These are phyloP conservation scores for Hymenoscyphus albidus DNA, from an alignment of 2,329 filamentous ascomycete genomes.

Conservation along the genomic window DNA sequence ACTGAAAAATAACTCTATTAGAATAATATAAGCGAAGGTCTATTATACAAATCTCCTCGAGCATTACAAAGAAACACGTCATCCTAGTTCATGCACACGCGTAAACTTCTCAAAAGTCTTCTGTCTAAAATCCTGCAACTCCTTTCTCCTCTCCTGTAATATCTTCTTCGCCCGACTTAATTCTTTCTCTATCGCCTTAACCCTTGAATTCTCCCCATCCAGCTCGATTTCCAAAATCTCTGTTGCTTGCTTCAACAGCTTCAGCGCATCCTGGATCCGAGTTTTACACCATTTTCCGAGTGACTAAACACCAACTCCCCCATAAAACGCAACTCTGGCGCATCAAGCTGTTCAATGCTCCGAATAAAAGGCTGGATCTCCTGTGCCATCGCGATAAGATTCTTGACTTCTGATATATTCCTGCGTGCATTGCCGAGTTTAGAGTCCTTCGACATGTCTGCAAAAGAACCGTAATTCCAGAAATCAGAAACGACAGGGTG, in stretches of 20 bases:
- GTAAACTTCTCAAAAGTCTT: slow-evolving; percentile 39
- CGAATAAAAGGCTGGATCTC: slow-evolving; percentile 39
- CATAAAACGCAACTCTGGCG: slow-evolving; percentile 45
- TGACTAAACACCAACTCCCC: slow-evolving; percentile 54
- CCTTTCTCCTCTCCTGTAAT: slow-evolving; percentile 36
- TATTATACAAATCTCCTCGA: not conserved
- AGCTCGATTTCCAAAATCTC: slow-evolving; percentile 33
- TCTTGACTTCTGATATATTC: slow-evolving; percentile 40
- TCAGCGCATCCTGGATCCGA: slow-evolving; percentile 45
- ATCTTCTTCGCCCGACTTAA: slow-evolving; percentile 31
- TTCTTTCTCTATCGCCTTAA: slow-evolving; percentile 33
- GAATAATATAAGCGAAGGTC: no score
- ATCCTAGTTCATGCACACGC: not conserved
- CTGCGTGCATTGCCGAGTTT: slow-evolving; percentile 47
- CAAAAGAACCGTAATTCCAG: slow-evolving; percentile 42
- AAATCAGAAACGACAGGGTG: slow-evolving; percentile 44
- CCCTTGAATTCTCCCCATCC: slow-evolving; percentile 34
- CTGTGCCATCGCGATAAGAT: slow-evolving; percentile 40
- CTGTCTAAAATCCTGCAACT: slow-evolving; percentile 44
- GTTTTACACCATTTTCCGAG: slow-evolving; percentile 49
- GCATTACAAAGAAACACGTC: not conserved
- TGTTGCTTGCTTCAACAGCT: slow-evolving; percentile 37
- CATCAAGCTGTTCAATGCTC: slow-evolving; percentile 39
- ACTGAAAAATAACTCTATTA: no score
- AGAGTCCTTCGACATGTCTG: slow-evolving; percentile 52